Evolutionary conservation across 2,329 filamentous ascomycete species (phyloP).

Genomic region (Aspergillus pseudoglaucus): DNA sequence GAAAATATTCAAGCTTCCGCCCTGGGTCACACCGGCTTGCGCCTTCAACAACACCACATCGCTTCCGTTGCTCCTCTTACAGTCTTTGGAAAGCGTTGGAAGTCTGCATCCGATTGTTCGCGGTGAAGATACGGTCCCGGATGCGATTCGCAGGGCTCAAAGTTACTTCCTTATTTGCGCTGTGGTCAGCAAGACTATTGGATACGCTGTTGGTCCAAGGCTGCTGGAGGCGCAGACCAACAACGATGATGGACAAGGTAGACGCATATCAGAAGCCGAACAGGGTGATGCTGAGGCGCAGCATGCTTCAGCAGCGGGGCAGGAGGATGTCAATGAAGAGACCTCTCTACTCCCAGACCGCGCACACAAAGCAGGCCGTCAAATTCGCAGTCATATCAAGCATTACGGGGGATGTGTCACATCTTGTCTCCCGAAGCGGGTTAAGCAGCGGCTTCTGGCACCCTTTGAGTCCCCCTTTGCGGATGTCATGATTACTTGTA

Average conservation of each 20-base stretch:
- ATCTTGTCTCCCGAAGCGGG: slow-evolving; percentile 27
- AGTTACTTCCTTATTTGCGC: slow-evolving; percentile 62
- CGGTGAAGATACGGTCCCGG: slow-evolving; percentile 37
- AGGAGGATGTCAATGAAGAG: slow-evolving; percentile 34
- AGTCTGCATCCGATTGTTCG: slow-evolving; percentile 47
- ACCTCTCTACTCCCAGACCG: slow-evolving; percentile 47
- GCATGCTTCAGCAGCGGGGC: slow-evolving; percentile 15
- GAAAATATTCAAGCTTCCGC: slow-evolving; percentile 43
- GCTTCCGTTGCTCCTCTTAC: slow-evolving; percentile 47
- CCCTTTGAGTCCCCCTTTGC: slow-evolving; percentile 47
- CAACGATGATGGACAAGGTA: slow-evolving; percentile 19
- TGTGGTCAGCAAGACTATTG: slow-evolving; percentile 57
- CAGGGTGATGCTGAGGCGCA: slow-evolving; percentile 9
- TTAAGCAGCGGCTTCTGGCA: slow-evolving; percentile 29
- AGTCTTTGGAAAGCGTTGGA: slow-evolving; percentile 50
- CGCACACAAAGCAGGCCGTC: slow-evolving; percentile 8
- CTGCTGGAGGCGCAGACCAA: slow-evolving; percentile 42
- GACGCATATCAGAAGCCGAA: slow-evolving; percentile 2
- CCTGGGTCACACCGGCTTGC: slow-evolving; percentile 49
- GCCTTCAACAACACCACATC: slow-evolving; percentile 55
- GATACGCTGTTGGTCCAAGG: slow-evolving; percentile 57
- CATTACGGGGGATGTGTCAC: slow-evolving; percentile 21
- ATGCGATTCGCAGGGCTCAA: slow-evolving; percentile 54
- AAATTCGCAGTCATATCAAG: slow-evolving; percentile 15
- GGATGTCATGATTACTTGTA: slow-evolving; percentile 58